Conservation (phyloP, 768 basidiomycete species). For the Jaapia argillacea region DNA sequence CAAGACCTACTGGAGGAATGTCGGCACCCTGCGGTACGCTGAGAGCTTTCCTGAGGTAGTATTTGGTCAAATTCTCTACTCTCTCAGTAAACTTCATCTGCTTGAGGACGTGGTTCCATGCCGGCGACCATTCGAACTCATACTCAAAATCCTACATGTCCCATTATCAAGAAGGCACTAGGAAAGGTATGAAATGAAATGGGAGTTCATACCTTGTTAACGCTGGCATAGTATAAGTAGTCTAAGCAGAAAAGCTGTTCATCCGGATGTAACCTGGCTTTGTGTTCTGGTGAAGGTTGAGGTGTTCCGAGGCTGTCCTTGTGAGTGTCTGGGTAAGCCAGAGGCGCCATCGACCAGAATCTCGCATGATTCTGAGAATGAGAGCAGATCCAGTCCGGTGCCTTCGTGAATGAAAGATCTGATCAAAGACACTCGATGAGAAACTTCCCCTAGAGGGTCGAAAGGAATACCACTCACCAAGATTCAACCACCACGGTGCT, state of each 20-base stretch:
- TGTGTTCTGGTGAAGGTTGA: not conserved
- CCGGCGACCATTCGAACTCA: constrained; percentile 46
- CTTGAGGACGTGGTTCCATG: constrained; percentile 45
- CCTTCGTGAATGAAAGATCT: not conserved
- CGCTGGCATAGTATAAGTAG: constrained; percentile 11
- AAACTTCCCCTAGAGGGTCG: not conserved
- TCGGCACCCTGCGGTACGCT: constrained; percentile 26
- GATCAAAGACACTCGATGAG: not conserved
- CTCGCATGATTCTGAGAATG: not conserved
- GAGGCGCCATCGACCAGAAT: constrained; percentile 2
- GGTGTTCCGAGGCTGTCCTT: not conserved
- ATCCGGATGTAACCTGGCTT: constrained; percentile 7
- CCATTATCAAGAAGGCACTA: constrained; percentile 8
- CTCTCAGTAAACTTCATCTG: constrained; percentile 38
- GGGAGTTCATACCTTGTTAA: not conserved
- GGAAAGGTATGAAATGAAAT: constrained; percentile 13
- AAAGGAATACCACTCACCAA: no score
- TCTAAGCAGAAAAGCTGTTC: constrained; percentile 14
- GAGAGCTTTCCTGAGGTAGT: constrained; percentile 36
- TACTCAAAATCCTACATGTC: constrained; percentile 39
- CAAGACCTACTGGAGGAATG: constrained; percentile 34
- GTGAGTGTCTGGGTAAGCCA: constrained; percentile 2
- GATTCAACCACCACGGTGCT: not conserved
- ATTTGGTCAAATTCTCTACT: constrained; percentile 30
- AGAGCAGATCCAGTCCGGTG: not conserved